phyloP scores from a whole-genome alignment of 768 basidiomycete genomes.

The Tylopilus cervinicoccineus region DNA sequence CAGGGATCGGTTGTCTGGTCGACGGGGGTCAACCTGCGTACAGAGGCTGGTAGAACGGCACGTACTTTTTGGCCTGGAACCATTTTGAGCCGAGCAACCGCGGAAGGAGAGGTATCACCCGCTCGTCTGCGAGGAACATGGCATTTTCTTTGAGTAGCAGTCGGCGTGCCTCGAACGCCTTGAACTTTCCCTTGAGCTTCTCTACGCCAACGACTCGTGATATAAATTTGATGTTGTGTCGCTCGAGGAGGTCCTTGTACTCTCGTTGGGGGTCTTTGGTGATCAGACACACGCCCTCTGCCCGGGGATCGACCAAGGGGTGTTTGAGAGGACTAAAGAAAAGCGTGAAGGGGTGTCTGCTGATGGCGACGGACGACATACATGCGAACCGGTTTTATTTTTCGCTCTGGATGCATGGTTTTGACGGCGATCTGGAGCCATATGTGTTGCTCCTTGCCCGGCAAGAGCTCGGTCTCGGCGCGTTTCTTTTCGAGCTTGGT shows the following conservation, averaged over 20 bases:
- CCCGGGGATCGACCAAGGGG: constrained; percentile 80
- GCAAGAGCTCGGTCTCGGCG: constrained; percentile 71
- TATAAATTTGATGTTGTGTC: constrained; percentile 82
- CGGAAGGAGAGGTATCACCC: constrained; percentile 84
- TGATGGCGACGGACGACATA: constrained; percentile 37
- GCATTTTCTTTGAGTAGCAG: constrained; percentile 85
- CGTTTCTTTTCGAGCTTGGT: constrained; percentile 57
- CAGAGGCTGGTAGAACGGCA: too few relatives aligned
- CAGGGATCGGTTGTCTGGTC: constrained; percentile 88
- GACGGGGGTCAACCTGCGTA: background rate
- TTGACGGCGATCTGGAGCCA: constrained; percentile 91
- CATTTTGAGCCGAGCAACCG: constrained; percentile 84
- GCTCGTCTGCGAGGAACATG: constrained; percentile 90
- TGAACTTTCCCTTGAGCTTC: constrained; percentile 94
- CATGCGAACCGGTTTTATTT: constrained; percentile 83
- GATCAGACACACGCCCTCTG: constrained; percentile 80
- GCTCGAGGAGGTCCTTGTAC: constrained; percentile 90
- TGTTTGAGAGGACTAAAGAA: constrained; percentile 61
- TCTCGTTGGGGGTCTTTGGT: constrained; percentile 94
- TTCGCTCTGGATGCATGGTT: constrained; percentile 68
- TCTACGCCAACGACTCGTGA: constrained; percentile 84
- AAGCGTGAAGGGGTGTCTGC: background rate
- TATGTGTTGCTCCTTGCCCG: constrained; percentile 76
- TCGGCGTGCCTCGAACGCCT: constrained; percentile 77
- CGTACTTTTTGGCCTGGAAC: constrained; percentile 95